A percentile compares a stretch with the other conserved stretches of the same genome.
Conservation (phyloP, 2,329 filamentous ascomycete species). For the Clonostachys rhizophaga region DNA sequence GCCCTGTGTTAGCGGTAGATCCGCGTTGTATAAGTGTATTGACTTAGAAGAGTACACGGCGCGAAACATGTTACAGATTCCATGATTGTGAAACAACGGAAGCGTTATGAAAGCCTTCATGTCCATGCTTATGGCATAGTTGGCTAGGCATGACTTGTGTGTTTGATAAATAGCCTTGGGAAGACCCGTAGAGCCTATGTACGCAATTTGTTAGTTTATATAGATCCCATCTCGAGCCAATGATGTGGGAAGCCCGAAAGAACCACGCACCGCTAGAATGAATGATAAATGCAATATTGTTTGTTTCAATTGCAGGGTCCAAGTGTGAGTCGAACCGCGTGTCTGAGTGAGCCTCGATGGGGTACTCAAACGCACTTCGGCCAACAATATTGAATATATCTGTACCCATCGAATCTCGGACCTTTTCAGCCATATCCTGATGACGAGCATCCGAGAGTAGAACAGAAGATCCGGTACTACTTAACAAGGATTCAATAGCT, state of each 20-base stretch:
- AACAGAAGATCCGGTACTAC: slow-evolving; percentile 12
- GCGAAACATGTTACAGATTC: slow-evolving; percentile 47
- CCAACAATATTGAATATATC: slow-evolving; percentile 14
- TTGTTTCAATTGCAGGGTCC: slow-evolving; percentile 9
- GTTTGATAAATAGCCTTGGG: slow-evolving; percentile 59
- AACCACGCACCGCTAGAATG: slow-evolving; percentile 19
- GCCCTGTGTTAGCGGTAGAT: slow-evolving; percentile 45
- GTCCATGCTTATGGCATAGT: slow-evolving; percentile 30
- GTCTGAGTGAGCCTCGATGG: slow-evolving; percentile 1
- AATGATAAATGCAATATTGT: slow-evolving; percentile 17
- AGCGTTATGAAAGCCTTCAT: slow-evolving; percentile 48
- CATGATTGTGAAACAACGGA: slow-evolving; percentile 55
- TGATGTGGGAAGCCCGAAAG: no score
- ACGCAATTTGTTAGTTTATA: background rate
- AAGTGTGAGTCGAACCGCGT: slow-evolving; percentile 12
- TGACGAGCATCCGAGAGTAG: slow-evolving; percentile 16
- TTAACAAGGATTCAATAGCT: slow-evolving; percentile 21
- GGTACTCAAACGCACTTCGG: slow-evolving; percentile 14
- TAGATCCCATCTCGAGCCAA: no score
- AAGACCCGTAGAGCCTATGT: slow-evolving; percentile 51
- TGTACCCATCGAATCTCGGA: slow-evolving; percentile 7
- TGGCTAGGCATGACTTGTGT: slow-evolving; percentile 42
- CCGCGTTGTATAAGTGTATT: slow-evolving; percentile 36
- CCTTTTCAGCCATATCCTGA: slow-evolving; percentile 9
- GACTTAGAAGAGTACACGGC: slow-evolving; percentile 35